These are phyloP conservation scores for Plasmodium adleri DNA, from an alignment of 169 alveolate genomes.

Conservation along the genomic window DNA sequence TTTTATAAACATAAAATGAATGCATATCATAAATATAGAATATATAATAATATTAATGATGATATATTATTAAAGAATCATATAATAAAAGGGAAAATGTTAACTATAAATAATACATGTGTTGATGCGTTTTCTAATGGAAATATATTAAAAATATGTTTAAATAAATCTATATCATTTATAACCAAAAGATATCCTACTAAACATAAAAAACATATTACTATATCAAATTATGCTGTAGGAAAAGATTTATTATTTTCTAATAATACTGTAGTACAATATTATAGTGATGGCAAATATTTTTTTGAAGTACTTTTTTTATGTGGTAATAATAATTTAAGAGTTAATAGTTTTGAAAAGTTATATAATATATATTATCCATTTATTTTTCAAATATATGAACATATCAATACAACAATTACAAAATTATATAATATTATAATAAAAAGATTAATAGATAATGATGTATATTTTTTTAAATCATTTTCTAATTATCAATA, in stretches of 20 bases:
- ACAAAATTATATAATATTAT: conserved; percentile 39
- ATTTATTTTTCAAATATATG: conserved; percentile 40
- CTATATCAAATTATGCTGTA: conserved; percentile 20
- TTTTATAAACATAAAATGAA: conserved; percentile 71
- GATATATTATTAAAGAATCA: conserved; percentile 36
- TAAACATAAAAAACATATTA: conserved; percentile 1
- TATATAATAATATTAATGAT: conserved; percentile 36
- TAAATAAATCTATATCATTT: conserved; percentile 47
- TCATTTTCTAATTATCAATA: conserved; percentile 29
- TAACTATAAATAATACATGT: conserved; percentile 51
- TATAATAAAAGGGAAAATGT: conserved; percentile 72
- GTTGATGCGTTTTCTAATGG: conserved; percentile 24
- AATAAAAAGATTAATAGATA: conserved; percentile 7
- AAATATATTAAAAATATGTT: conserved; percentile 60
- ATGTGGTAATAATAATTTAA: conserved; percentile 72
- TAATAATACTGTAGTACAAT: conserved; percentile 73
- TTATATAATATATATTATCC: conserved; percentile 47
- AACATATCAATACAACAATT: conserved; percentile 24
- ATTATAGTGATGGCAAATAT: conserved; percentile 63
- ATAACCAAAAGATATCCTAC: conserved; percentile 9
- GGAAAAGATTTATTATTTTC: conserved; percentile 47
- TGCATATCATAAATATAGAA: conserved; percentile 64
- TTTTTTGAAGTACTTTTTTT: conserved; percentile 57
- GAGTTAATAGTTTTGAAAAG: conserved; percentile 61
- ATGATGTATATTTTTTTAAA: conserved; percentile 46